Percentiles rank a stretch among this genome's conserved stretches.
Conservation (phyloP, 164 flowering plant species). For the Vitis rupestris region DNA sequence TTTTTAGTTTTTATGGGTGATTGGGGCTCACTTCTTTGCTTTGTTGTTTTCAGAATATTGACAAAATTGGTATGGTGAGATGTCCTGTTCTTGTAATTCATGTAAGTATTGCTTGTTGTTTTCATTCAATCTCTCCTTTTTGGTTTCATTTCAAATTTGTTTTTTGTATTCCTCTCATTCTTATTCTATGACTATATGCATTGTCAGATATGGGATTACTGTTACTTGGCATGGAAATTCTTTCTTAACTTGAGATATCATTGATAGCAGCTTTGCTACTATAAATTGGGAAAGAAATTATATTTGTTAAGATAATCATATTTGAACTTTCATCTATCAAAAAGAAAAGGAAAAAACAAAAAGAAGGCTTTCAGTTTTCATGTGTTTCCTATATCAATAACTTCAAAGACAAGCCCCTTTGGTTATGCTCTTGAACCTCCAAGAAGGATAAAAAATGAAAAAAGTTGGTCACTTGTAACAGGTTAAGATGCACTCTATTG, state of each 20-base stretch:
- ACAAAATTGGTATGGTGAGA: constrained; percentile 71
- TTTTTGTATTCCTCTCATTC: neutral
- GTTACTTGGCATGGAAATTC: neutral
- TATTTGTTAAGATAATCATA: too few species aligned
- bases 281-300: too few species aligned
- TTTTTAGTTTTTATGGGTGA: neutral
- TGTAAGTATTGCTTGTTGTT: constrained; percentile 46
- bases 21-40: neutral
- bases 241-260: neutral
- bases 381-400: too few species aligned
- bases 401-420: too few species aligned
- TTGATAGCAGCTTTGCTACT: too few species aligned
- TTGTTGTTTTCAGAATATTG: constrained; percentile 65
- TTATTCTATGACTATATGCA: neutral
- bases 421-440: too few species aligned
- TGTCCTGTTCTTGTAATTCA: constrained; percentile 91
- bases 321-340: too few species aligned
- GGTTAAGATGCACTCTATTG: too few species aligned
- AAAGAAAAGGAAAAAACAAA: too few species aligned
- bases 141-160: neutral
- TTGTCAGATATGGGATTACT: neutral
- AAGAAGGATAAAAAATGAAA: too few species aligned
- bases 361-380: too few species aligned
- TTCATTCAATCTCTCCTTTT: neutral
- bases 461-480: too few species aligned